These are phyloP conservation scores for Paecilomyces sp. DNA, from an alignment of 2,329 filamentous ascomycete genomes.

Conservation along the genomic window DNA sequence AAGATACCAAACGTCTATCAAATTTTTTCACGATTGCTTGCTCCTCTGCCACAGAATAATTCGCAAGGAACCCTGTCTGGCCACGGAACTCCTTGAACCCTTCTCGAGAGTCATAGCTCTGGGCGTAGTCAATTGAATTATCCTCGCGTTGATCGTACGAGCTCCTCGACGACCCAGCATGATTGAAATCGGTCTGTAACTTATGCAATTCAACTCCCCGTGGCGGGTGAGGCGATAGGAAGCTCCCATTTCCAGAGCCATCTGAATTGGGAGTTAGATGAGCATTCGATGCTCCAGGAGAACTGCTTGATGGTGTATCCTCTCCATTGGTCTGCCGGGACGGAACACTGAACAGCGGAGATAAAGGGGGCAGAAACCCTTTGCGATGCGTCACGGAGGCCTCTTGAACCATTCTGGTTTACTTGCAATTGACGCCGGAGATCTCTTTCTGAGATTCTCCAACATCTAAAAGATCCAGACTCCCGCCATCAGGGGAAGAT, in stretches of 20 bases:
- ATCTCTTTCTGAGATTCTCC: not conserved
- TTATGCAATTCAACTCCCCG: constrained; percentile 15
- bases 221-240: constrained; percentile 8
- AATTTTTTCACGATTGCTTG: constrained; percentile 63
- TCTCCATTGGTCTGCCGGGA: constrained; percentile 7
- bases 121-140: constrained; percentile 13
- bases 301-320: constrained; percentile 17
- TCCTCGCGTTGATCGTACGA: constrained; percentile 11
- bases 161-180: constrained; percentile 1
- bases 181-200: constrained; percentile 27
- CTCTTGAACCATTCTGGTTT: not conserved
- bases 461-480: not conserved
- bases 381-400: not conserved
- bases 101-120: constrained; percentile 20
- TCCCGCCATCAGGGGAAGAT: not conserved
- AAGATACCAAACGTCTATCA: constrained; percentile 69
- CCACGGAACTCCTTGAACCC: constrained; percentile 11
- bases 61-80: constrained; percentile 16
- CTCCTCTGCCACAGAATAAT: constrained; percentile 60
- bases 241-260: constrained; percentile 17
- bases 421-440: not conserved
- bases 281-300: constrained; percentile 17
- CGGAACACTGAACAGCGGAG: constrained; percentile 4
- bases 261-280: constrained; percentile 30
- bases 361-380: constrained; percentile 1